These are phyloP conservation scores for Canariomyces notabilis DNA, from an alignment of 2,329 filamentous ascomycete genomes.

Conservation along the genomic window DNA sequence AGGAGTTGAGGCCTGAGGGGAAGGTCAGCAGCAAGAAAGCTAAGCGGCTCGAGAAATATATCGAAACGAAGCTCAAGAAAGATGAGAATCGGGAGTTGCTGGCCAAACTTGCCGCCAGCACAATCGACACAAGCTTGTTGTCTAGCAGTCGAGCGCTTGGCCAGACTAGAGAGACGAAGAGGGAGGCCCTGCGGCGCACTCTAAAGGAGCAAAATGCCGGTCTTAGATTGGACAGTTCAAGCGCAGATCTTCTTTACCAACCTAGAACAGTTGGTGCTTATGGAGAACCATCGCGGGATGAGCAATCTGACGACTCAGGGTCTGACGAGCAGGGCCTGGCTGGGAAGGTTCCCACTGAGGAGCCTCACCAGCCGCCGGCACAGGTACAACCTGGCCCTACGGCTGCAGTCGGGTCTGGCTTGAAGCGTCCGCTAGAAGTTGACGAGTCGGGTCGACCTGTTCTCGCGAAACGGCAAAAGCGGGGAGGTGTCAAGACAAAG, in stretches of 20 bases:
- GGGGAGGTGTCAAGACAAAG: constrained; percentile 56
- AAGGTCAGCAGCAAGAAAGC: constrained; percentile 62
- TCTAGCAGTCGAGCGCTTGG: constrained; percentile 74
- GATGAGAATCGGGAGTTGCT: constrained; percentile 84
- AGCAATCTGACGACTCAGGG: constrained; percentile 21
- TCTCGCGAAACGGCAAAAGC: constrained; percentile 75
- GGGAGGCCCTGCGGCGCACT: constrained; percentile 59
- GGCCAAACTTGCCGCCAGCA: constrained; percentile 72
- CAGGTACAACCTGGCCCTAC: constrained; percentile 13
- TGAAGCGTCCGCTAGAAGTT: constrained; percentile 81
- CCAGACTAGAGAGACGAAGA: constrained; percentile 64
- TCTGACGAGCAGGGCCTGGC: constrained; percentile 19
- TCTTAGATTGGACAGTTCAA: constrained; percentile 49
- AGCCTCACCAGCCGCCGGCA: not conserved
- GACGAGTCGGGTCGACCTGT: constrained; percentile 76
- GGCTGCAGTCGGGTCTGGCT: constrained; percentile 63
- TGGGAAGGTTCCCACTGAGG: not conserved
- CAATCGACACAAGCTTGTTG: constrained; percentile 77
- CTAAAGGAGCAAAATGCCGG: constrained; percentile 62
- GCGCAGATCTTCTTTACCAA: constrained; percentile 51
- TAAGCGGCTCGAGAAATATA: constrained; percentile 63
- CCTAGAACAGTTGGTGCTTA: constrained; percentile 34
- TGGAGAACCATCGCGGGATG: constrained; percentile 27
- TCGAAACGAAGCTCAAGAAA: constrained; percentile 87
- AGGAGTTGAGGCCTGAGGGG: constrained; percentile 47